Evolutionary conservation across 257 asterid genomes (phyloP), one percentile per base, ranked within the genome.

Genomic region (Capsicum rhomboideum): DNA sequence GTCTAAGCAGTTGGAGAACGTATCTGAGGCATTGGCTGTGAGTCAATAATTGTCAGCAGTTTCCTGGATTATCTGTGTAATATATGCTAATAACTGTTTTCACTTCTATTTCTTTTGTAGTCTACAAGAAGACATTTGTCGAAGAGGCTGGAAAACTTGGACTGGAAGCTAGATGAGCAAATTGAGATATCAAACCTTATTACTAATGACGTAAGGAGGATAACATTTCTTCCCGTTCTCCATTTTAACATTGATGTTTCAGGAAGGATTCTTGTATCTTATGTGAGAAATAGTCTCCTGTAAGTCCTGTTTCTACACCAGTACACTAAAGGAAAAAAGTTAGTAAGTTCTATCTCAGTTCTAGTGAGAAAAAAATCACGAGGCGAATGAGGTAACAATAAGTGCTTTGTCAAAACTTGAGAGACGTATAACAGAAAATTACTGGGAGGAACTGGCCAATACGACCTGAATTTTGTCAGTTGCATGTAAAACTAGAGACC

Each of bases 111-210:
- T 84, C 67, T 82, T 80, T 77, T 81, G 89, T 90, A 93, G 97
- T 88, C 90, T 81, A 92, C 97, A 82, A 93, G 89, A 92, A 91
- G 90, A 86, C 94, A 92, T 87, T 86, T 93, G 85, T 61, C 97
- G 34, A 93, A 91, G 90, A 91, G 87, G 88, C 90, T 93, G 85
- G 97, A 93, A 86, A 89, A 79, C 87, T 90, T 93, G 89, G 97
- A 93, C 56, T 89, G 94, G 94, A 93, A 93, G 89, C 59, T 92
- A 84, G 97, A 93, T 83, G 97, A 91, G 88, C 97, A 92, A 90
- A 90, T 84, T 86, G 94, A 92, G 83, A 87, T 85, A 59, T 90
- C 97, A 29, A 90, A 89, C 86, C 91, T 87, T 84, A 84, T 93
- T 77, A 80, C 91, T 85, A 87, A 87, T 86, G 97, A 93, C 88